phyloP scores from a whole-genome alignment of 176 grass and related monocot genomes.

The Otatea glauca region DNA sequence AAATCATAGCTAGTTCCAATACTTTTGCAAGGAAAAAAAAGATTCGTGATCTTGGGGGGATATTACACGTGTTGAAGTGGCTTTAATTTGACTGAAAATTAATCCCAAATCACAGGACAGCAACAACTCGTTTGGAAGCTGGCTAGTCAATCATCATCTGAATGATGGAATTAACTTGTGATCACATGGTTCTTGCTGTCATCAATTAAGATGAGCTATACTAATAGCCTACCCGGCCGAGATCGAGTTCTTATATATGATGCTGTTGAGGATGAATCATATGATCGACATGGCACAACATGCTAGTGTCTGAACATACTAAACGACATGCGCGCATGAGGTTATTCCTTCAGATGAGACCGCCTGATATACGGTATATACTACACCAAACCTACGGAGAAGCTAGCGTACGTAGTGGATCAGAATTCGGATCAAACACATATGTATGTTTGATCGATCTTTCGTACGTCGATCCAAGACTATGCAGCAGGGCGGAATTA shows the following conservation, averaged over 20 bases:
- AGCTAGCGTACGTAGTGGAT: too few relatives aligned
- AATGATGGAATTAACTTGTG: neutral
- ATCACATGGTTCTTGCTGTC: slow-evolving; percentile 24
- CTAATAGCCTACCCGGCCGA: neutral
- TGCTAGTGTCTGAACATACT: too few relatives aligned
- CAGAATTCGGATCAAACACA: too few relatives aligned
- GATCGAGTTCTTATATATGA: neutral
- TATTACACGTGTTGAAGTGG: neutral
- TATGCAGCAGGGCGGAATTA: too few relatives aligned
- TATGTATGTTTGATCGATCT: too few relatives aligned
- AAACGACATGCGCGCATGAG: too few relatives aligned
- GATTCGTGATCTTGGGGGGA: neutral
- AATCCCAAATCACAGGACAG: neutral
- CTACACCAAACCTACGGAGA: too few relatives aligned
- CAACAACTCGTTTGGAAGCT: neutral
- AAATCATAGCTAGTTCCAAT: neutral
- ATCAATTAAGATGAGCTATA: neutral
- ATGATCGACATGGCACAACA: neutral
- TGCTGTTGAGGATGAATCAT: neutral
- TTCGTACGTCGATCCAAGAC: too few relatives aligned
- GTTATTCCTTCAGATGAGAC: too few relatives aligned
- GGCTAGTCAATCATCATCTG: slow-evolving; percentile 9
- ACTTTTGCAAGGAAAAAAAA: neutral
- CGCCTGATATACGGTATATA: too few relatives aligned
- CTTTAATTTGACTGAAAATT: neutral